phyloP scores from a whole-genome alignment of 768 basidiomycete species.

The Mycena metata region DNA sequence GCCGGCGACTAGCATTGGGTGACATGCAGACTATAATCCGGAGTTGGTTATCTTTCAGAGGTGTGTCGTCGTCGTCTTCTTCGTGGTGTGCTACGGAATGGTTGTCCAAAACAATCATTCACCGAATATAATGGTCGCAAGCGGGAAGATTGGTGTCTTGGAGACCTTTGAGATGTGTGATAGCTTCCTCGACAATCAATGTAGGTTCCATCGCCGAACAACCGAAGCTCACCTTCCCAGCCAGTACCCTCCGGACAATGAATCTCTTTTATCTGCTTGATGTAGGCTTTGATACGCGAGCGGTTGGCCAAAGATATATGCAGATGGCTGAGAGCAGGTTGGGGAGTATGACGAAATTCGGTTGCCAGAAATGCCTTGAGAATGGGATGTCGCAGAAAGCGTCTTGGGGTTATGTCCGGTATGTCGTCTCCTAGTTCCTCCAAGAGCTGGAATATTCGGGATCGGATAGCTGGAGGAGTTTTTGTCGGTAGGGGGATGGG shows the following conservation, averaged over 20 bases:
- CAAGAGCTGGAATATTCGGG: not conserved
- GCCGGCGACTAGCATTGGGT: conserved; percentile 29
- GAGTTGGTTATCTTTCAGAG: conserved; percentile 5
- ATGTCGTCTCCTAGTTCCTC: not conserved
- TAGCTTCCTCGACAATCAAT: not conserved
- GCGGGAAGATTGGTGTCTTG: not conserved
- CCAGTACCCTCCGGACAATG: too few relatives aligned
- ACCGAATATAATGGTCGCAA: conserved; percentile 12
- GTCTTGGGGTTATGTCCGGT: not conserved
- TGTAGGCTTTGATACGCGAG: not conserved
- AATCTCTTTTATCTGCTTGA: not conserved
- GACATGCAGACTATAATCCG: conserved; percentile 47
- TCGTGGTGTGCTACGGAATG: conserved; percentile 15
- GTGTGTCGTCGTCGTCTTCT: conserved; percentile 28
- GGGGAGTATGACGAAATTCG: not conserved
- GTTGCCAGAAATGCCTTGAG: not conserved
- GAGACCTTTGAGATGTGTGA: not conserved
- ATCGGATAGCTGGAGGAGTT: not conserved
- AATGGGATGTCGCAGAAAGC: conserved; percentile 3
- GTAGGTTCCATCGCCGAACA: too few relatives aligned
- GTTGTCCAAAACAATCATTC: conserved; percentile 25
- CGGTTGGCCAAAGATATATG: conserved; percentile 8
- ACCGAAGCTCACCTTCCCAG: too few relatives aligned
- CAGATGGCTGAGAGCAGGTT: not conserved
- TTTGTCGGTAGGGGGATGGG: not conserved